Evolutionary conservation across 2,329 filamentous ascomycete genomes (phyloP).

Genomic region (Penicillium expansum): DNA sequence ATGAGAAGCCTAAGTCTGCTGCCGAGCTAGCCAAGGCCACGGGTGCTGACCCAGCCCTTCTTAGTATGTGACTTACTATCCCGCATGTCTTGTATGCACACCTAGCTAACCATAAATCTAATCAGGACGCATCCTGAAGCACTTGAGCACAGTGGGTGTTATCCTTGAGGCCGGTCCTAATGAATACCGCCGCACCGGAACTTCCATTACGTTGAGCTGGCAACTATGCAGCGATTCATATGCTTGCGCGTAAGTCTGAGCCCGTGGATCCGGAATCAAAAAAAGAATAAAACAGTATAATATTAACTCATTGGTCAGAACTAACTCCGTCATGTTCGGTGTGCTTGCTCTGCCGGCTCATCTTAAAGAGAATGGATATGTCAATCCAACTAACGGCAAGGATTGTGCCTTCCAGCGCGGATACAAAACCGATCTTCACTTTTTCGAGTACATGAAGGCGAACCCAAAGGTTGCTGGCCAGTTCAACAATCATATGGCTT

Average conservation of each 20-base stretch:
- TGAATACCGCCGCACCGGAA: slow-evolving; percentile 34
- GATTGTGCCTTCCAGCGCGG: slow-evolving; percentile 29
- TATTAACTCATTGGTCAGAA: slow-evolving; percentile 15
- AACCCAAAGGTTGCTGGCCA: slow-evolving; percentile 21
- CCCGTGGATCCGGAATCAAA: not conserved
- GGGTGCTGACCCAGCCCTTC: slow-evolving; percentile 16
- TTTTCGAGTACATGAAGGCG: slow-evolving; percentile 28
- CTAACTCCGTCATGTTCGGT: slow-evolving; percentile 26
- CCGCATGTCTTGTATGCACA: not conserved
- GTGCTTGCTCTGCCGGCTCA: slow-evolving; percentile 26
- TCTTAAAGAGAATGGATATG: slow-evolving; percentile 28
- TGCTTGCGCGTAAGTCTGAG: slow-evolving; percentile 23
- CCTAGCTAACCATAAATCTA: not conserved
- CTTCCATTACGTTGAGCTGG: slow-evolving; percentile 28
- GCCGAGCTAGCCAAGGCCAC: slow-evolving; percentile 21
- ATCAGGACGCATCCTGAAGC: slow-evolving; percentile 33
- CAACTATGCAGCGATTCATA: slow-evolving; percentile 22
- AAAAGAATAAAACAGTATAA: not conserved
- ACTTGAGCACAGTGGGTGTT: slow-evolving; percentile 37
- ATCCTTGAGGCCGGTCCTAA: slow-evolving; percentile 33
- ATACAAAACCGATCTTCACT: slow-evolving; percentile 26
- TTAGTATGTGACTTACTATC: slow-evolving; percentile 15
- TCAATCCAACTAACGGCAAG: slow-evolving; percentile 26
- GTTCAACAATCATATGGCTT: slow-evolving; percentile 32
- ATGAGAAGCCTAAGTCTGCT: slow-evolving; percentile 23